Percentiles rank a stretch among this genome's conserved stretches.
phyloP scores from a whole-genome alignment of 768 basidiomycete species.

The Russula brevipes region DNA sequence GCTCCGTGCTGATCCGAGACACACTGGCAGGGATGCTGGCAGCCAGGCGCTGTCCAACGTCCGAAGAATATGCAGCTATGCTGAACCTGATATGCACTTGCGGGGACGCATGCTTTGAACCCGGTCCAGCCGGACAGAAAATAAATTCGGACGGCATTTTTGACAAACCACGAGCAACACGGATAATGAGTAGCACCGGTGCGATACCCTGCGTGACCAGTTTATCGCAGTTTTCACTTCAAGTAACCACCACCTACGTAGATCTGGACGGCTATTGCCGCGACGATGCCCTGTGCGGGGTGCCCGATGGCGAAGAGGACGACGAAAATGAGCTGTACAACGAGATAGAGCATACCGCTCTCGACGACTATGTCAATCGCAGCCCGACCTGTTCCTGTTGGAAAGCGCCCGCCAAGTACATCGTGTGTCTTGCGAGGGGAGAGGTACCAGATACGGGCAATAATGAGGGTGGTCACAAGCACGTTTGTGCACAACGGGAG shows the following conservation, averaged over 20 bases:
- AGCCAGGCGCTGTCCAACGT: background rate
- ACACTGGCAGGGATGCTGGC: background rate
- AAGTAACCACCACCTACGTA: slow-evolving; percentile 32
- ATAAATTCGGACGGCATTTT: background rate
- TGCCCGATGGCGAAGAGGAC: slow-evolving; percentile 34
- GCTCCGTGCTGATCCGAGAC: background rate
- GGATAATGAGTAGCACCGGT: slow-evolving; percentile 10
- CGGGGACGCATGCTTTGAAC: background rate
- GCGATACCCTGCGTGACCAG: slow-evolving; percentile 14
- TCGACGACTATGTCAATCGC: slow-evolving; percentile 38
- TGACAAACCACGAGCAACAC: slow-evolving; percentile 13
- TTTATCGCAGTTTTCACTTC: too few relatives aligned
- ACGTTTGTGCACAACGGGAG: slow-evolving; percentile 42
- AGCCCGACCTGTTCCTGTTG: background rate
- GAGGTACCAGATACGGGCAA: slow-evolving; percentile 36
- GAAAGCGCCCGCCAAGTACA: background rate
- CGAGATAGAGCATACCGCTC: slow-evolving; percentile 38
- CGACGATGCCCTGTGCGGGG: slow-evolving; percentile 36
- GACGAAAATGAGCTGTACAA: slow-evolving; percentile 39
- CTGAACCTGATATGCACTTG: background rate
- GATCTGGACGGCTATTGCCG: slow-evolving; percentile 37
- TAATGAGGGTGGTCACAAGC: slow-evolving; percentile 40
- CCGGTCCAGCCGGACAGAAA: background rate
- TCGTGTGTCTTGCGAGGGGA: slow-evolving; percentile 22
- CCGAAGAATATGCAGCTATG: background rate